Conservation (phyloP, 495 filamentous ascomycete genomes). For the Xylaria bambusicola region DNA sequence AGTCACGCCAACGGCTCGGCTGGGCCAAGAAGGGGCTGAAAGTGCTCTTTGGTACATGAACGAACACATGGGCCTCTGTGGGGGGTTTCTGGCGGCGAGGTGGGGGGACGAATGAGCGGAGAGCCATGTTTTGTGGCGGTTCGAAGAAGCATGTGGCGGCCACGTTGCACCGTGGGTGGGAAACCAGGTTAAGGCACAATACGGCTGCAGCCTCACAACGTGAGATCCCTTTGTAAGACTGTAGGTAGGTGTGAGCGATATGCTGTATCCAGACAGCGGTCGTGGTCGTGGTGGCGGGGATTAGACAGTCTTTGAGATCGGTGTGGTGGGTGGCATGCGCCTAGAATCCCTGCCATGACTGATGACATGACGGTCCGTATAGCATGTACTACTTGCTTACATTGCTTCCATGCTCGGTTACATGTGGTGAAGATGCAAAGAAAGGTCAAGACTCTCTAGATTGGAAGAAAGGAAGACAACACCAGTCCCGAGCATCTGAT, state of each 20-base stretch:
- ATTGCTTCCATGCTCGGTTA: no score
- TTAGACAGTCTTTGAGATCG: background rate
- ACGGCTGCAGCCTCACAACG: constrained; percentile 16
- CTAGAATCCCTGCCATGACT: no score
- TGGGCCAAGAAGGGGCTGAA: constrained; percentile 19
- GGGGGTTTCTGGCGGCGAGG: background rate
- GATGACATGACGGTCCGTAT: no score
- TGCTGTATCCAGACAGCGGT: no score
- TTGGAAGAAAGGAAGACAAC: no score
- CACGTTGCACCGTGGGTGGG: constrained; percentile 12
- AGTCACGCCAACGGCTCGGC: background rate
- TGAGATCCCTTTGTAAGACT: constrained; percentile 3
- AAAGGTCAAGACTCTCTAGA: no score
- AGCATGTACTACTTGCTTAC: no score
- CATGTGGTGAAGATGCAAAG: no score
- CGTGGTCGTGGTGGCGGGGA: no score
- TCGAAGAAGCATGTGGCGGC: constrained; percentile 17
- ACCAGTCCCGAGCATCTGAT: no score
- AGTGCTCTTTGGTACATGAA: constrained; percentile 11
- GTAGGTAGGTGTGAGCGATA: background rate
- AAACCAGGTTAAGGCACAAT: constrained; percentile 9
- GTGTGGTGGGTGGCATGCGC: constrained; percentile 15
- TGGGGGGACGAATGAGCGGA: background rate
- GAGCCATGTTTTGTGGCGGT: constrained; percentile 6
- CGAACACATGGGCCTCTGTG: no score